A percentile compares a stretch with the other conserved stretches of the same genome.
Evolutionary conservation across 2,329 filamentous ascomycete genomes (phyloP).

Genomic region (Arthrocladium fulminans): DNA sequence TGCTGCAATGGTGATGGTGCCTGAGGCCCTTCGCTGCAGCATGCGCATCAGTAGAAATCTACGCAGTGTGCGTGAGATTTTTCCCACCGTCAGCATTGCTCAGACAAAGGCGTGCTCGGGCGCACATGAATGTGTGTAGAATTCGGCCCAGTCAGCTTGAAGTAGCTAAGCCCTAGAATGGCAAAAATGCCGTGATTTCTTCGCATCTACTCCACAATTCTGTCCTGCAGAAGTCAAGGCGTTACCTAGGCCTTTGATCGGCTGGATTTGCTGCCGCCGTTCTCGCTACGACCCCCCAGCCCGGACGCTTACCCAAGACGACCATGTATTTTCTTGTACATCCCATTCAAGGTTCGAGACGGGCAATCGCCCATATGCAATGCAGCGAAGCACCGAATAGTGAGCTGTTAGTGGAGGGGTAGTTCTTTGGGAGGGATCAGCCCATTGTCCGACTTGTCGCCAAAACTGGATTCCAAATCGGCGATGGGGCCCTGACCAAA

Average conservation of each 20-base stretch:
- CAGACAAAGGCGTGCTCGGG: too few species aligned
- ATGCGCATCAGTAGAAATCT: too few species aligned
- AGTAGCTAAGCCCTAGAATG: neutral
- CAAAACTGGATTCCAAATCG: neutral
- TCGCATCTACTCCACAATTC: constrained; percentile 5
- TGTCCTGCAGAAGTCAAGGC: neutral
- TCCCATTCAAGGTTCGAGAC: constrained; percentile 2
- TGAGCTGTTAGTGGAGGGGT: neutral
- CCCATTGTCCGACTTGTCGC: neutral
- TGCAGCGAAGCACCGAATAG: neutral
- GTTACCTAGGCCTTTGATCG: constrained; percentile 1
- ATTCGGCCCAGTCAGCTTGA: too few species aligned
- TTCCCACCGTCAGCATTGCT: too few species aligned
- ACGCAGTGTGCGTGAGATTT: too few species aligned
- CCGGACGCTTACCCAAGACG: neutral
- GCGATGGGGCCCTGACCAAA: neutral
- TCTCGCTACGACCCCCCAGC: neutral
- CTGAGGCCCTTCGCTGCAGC: too few species aligned
- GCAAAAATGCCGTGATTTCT: constrained; percentile 4
- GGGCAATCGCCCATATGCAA: neutral
- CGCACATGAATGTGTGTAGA: neutral
- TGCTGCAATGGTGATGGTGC: too few species aligned
- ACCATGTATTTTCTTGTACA: neutral
- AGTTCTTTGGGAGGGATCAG: neutral
- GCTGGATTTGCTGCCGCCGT: neutral